These are phyloP conservation scores for Solanum corneliomulleri DNA, from an alignment of 257 asterid species.

Conservation along the genomic window DNA sequence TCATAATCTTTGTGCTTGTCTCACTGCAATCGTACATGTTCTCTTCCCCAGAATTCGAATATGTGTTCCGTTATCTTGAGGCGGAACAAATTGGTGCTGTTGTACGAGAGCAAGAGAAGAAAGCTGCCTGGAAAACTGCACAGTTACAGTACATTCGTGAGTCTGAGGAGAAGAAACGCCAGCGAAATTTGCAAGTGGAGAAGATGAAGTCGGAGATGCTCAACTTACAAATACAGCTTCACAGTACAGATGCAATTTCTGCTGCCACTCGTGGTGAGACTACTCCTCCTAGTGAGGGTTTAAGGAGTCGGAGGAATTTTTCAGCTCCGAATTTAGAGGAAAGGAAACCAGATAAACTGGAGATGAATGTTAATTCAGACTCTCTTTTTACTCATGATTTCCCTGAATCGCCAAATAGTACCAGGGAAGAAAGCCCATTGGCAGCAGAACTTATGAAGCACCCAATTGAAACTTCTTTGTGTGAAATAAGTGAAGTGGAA, in stretches of 20 bases:
- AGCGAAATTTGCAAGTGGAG: constrained; percentile 93
- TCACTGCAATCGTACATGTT: constrained; percentile 96
- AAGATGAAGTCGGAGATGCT: constrained; percentile 99
- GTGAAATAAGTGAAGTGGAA: constrained; percentile 71
- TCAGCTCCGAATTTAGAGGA: constrained; percentile 26
- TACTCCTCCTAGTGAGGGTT: constrained; percentile 58
- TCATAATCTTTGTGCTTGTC: constrained; percentile 78
- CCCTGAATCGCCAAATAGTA: constrained; percentile 55
- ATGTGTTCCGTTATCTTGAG: constrained; percentile 97
- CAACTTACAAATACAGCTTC: constrained; percentile 85
- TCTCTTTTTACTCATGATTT: constrained; percentile 26
- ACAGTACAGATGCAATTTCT: constrained; percentile 58
- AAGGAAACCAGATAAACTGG: constrained; percentile 46
- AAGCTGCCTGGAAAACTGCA: constrained; percentile 90
- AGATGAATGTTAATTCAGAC: constrained; percentile 28
- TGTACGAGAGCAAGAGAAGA: constrained; percentile 93
- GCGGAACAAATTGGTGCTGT: constrained; percentile 99
- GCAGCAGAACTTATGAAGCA: constrained; percentile 37
- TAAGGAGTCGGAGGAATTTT: constrained; percentile 44
- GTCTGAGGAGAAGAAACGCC: constrained; percentile 80
- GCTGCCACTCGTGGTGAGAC: constrained; percentile 32
- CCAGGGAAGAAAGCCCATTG: constrained; percentile 39
- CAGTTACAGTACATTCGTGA: constrained; percentile 88
- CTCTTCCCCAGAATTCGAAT: constrained; percentile 88
- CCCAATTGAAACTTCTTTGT: constrained; percentile 29